Conservation (phyloP, 208 protist genomes). For the Trypanosoma rangeli region DNA sequence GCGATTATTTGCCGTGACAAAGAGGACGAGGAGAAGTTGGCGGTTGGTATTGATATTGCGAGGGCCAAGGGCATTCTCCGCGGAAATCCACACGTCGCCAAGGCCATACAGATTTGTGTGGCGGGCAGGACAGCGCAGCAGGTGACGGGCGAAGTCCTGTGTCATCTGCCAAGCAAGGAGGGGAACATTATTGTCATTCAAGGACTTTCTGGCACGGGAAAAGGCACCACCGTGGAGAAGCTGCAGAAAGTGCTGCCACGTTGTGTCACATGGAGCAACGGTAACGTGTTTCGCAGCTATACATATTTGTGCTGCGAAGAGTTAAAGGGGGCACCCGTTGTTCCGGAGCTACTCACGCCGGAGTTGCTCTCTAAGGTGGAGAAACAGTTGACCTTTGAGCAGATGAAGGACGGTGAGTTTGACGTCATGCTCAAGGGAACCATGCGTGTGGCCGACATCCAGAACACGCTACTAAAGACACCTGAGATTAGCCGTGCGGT, state of each 20-base stretch:
- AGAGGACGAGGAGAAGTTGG: constrained; percentile 89
- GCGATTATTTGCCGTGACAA: constrained; percentile 76
- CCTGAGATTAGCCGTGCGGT: constrained; percentile 73
- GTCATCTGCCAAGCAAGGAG: constrained; percentile 46
- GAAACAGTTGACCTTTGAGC: constrained; percentile 69
- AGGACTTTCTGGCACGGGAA: constrained; percentile 90
- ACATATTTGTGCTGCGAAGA: constrained; percentile 75
- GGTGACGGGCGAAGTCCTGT: constrained; percentile 74
- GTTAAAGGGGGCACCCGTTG: constrained; percentile 58
- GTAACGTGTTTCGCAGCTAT: constrained; percentile 92
- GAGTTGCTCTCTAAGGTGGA: constrained; percentile 57
- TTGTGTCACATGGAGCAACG: constrained; percentile 91
- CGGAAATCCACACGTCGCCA: constrained; percentile 25
- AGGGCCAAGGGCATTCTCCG: constrained; percentile 66
- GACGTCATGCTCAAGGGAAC: constrained; percentile 72
- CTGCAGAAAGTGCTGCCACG: constrained; percentile 69
- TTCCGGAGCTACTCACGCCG: constrained; percentile 49
- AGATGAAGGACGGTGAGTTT: constrained; percentile 46
- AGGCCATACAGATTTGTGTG: constrained; percentile 64
- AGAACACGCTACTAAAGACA: constrained; percentile 89
- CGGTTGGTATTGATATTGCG: constrained; percentile 76
- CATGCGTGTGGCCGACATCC: constrained; percentile 68
- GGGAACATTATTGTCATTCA: constrained; percentile 90
- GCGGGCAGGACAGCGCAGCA: constrained; percentile 70
- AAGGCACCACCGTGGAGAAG: constrained; percentile 87